These are phyloP conservation scores for Rubia balearica DNA, from an alignment of 305 asterid genomes.

Conservation along the genomic window DNA sequence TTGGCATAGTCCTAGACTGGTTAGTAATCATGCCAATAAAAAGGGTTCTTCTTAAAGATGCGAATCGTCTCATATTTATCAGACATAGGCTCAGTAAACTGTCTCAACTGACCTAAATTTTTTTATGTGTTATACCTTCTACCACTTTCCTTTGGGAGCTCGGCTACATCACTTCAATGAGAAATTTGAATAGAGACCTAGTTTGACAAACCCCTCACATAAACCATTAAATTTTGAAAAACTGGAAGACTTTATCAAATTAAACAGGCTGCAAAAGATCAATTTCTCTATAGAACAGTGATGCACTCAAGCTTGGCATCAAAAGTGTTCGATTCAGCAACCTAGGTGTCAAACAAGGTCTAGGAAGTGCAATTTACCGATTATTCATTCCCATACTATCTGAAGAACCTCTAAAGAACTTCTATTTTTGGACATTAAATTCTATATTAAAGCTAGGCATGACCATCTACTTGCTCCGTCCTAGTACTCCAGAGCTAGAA, in stretches of 20 bases:
- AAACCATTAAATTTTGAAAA: conserved; percentile 57
- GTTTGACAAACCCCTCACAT: conserved; percentile 56
- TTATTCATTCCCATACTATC: conserved; percentile 80
- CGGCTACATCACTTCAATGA: conserved; percentile 34
- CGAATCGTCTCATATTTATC: conserved; percentile 39
- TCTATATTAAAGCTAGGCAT: conserved; percentile 15
- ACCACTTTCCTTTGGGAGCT: conserved; percentile 80
- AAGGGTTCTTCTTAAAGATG: conserved; percentile 75
- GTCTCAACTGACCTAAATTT: conserved; percentile 56
- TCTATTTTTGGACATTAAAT: conserved; percentile 17
- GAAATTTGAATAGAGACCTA: conserved; percentile 48
- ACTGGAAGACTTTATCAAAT: conserved; percentile 64
- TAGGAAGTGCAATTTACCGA: conserved; percentile 77
- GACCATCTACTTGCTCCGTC: conserved; percentile 25
- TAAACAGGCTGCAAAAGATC: conserved; percentile 60
- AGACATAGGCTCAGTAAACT: conserved; percentile 29
- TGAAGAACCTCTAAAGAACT: conserved; percentile 79
- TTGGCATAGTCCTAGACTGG: conserved; percentile 70
- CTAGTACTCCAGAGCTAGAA: conserved; percentile 27
- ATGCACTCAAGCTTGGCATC: conserved; percentile 89
- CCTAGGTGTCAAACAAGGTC: conserved; percentile 83
- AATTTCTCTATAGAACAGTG: conserved; percentile 77
- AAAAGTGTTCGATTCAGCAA: conserved; percentile 63
- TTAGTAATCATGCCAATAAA: conserved; percentile 93
- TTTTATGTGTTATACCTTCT: conserved; percentile 62